Evolutionary conservation across 2,329 filamentous ascomycete genomes (phyloP).

Genomic region (Trichoderma citrinoviride): DNA sequence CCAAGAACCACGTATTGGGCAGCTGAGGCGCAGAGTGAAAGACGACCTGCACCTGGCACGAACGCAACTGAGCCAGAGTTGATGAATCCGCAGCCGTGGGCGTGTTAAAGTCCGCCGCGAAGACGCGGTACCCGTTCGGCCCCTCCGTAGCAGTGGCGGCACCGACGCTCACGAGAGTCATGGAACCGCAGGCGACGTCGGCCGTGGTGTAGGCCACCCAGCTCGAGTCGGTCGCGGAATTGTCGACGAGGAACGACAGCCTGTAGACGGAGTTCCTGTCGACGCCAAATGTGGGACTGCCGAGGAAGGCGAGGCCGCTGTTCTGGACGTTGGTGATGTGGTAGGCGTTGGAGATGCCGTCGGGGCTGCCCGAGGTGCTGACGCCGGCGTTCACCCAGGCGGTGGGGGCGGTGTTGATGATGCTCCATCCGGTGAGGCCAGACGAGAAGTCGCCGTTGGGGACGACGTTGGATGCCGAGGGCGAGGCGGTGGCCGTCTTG

Average conservation of each 20-base stretch:
- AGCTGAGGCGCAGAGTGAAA: neutral
- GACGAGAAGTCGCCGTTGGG: slow-evolving; percentile 13
- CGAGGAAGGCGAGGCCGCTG: neutral
- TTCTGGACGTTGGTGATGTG: neutral
- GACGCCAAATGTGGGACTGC: neutral
- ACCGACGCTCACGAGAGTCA: neutral
- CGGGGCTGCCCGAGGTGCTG: neutral
- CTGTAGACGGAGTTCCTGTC: neutral
- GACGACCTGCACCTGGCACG: neutral
- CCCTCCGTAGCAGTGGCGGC: neutral
- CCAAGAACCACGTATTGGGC: neutral
- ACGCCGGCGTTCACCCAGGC: neutral
- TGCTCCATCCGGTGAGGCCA: neutral
- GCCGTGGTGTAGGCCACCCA: neutral
- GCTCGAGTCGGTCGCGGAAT: neutral
- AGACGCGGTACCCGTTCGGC: neutral
- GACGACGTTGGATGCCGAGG: neutral
- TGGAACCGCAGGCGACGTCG: neutral
- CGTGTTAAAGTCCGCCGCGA: neutral
- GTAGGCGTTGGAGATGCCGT: neutral
- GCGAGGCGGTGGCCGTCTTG: neutral
- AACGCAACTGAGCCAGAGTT: neutral
- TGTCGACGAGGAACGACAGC: neutral
- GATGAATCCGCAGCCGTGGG: neutral
- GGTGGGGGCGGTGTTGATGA: neutral